Evolutionary conservation across 495 filamentous ascomycete species (phyloP), one percentile per base, ranked within the genome.

Genomic region (Collariella sp.): DNA sequence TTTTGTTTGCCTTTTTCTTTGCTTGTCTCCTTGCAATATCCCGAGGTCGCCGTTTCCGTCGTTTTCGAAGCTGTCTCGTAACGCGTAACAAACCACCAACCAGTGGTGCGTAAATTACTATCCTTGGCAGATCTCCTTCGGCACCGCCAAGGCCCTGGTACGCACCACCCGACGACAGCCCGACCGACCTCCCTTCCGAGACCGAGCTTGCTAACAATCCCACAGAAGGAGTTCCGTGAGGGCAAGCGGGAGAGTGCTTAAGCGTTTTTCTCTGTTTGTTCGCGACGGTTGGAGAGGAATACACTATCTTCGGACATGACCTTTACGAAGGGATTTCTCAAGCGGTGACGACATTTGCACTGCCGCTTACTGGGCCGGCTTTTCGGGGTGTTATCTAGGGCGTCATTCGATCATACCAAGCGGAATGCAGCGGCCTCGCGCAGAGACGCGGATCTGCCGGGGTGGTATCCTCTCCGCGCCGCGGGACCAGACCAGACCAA

Each of bases 101-200:
- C 9, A 31, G 9, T 31, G 5, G 26, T 31, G 26, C 9, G 4
- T 5, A 31, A 4, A 5, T 31, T 31, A 9, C 26, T 4, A 4
- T 9, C 26, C 26, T 31, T 31, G 26, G 26, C 26, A 31, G 26
- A 9, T 9, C 26, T 5, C 26, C 45, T 36, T 96, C 77, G 93
- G 93, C 69, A 99, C 94, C 65, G 88, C 87, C 81, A 94, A 86
- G 81, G 94, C 94, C 69, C 76, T 99, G 78, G 93, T 98, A 84
- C 68, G 89, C 83, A 50, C 40, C 16, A 35, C 29, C 31, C 51
- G 47, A 13, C 23, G 33, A 19, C n/a, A 11, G 13, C 9, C 33
- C 42, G 22, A 15, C 10, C 38, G 11, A 45, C 13, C 40, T 18
- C 31, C 20, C 29, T 57, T 11, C 10, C 43, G 24, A 57, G 44